Evolutionary conservation across 1,139 yeast species (phyloP), one percentile per base, ranked within the genome.

Genomic region (Suhomyces guaymorum): DNA sequence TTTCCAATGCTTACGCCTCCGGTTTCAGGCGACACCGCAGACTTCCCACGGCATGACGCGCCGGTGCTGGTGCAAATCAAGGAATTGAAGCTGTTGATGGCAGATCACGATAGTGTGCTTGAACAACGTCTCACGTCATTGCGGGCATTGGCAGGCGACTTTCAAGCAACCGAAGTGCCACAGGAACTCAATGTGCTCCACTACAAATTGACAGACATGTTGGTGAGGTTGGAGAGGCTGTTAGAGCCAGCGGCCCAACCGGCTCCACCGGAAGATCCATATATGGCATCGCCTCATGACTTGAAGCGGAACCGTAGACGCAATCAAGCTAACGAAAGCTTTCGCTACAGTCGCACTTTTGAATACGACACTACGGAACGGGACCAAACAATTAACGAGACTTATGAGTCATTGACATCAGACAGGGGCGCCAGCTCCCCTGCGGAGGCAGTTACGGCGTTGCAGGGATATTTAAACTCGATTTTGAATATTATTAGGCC

Each of bases 371-470:
- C 35, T 12, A 41, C 38, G 5, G 38, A 32, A 11, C 32, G 50
- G 18, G 43, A 46, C 16, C 43, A 39, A 19, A 46, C 44, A 5
- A 37, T 47, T 22, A 43, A 44, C 26, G 43, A 42, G n/a, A 42
- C 51, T 1, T 47, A 44, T 28, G 49, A 46, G 19, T 43, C 48
- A 11, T 32, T 47, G 9, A 47, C 51, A n/a, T 43, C 48, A 15
- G 42, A 42, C 6, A 30, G 30, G 2, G 37, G 30, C 13, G 25
- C 17, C 22, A 28, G 33, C n/a, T 24, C 35, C 5, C 49, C 49
- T 3, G 18, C 30, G 9, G 46, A 45, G 24, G 38, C 49, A 3
- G 38, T 43, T 20, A 45, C 42, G 6, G 29, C 39, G 22, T 30
- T 45, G 24, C 37, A 39, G 26, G 33, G 35, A 12, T 45, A 43